These are phyloP conservation scores for Pelargonium australe DNA, from an alignment of 441 rosid genomes.

Conservation along the genomic window DNA sequence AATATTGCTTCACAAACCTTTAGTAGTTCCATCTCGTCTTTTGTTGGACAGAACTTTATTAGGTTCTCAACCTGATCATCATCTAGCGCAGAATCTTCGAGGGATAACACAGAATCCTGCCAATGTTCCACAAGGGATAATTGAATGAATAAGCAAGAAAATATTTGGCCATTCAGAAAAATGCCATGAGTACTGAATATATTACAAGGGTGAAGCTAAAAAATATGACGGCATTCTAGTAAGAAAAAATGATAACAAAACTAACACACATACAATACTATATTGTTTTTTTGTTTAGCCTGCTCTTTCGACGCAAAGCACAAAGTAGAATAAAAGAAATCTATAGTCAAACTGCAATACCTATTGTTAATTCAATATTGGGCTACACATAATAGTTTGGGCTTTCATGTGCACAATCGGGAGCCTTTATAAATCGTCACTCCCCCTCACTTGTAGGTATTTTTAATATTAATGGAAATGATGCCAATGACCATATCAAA, in stretches of 20 bases:
- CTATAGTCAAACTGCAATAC: no score
- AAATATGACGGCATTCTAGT: neutral
- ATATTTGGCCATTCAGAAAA: neutral
- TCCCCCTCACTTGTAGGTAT: no score
- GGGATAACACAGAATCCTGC: constrained; percentile 73
- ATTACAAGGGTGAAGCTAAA: neutral
- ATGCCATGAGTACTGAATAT: neutral
- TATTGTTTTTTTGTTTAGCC: no score
- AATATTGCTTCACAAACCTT: constrained; percentile 40
- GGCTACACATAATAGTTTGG: no score
- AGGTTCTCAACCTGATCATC: constrained; percentile 91
- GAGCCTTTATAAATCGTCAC: no score
- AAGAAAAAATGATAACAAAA: constrained; percentile 1
- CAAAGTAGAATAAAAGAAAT: no score
- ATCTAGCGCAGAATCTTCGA: constrained; percentile 81
- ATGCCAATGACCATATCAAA: neutral
- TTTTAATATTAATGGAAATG: neutral
- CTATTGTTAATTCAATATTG: no score
- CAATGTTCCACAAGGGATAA: neutral
- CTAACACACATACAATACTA: neutral
- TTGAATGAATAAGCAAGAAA: neutral
- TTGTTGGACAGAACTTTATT: constrained; percentile 90
- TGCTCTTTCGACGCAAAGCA: no score
- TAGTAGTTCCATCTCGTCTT: constrained; percentile 83
- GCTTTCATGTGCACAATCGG: no score